Percentiles rank a stretch among this genome's conserved stretches.
Conservation (phyloP, 2,329 filamentous ascomycete species). For the Xylariales sp. region DNA sequence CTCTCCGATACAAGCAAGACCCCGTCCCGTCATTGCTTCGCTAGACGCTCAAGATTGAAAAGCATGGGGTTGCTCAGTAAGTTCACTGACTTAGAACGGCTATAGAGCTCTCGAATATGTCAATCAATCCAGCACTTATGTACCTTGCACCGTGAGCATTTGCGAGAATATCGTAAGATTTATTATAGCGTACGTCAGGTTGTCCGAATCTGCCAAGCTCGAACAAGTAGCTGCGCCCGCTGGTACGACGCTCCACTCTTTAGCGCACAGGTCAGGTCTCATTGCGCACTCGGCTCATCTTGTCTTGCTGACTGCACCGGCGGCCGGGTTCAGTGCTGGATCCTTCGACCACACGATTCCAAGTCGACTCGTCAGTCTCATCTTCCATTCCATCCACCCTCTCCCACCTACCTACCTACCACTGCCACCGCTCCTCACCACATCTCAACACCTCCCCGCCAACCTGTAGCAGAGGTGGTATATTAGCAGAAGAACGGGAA, state of each 20-base stretch:
- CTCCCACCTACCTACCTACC: neutral
- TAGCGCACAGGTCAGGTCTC: neutral
- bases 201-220: too few relatives aligned
- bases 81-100: too few relatives aligned
- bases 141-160: too few relatives aligned
- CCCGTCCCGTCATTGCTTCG: too few relatives aligned
- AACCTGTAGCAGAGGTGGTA: constrained; percentile 8
- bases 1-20: too few relatives aligned
- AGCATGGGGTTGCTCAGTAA: too few relatives aligned
- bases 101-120: too few relatives aligned
- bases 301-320: neutral
- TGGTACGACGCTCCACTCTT: neutral
- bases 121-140: too few relatives aligned
- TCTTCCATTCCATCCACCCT: constrained; percentile 1
- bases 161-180: too few relatives aligned
- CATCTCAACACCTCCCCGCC: constrained; percentile 7
- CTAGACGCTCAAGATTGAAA: too few relatives aligned
- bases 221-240: neutral
- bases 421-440: constrained; percentile 9
- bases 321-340: neutral
- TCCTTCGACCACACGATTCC: constrained; percentile 1
- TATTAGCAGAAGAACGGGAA: constrained; percentile 8
- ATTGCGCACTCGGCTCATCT: neutral
- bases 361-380: neutral
- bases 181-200: too few relatives aligned